phyloP scores from a whole-genome alignment of 768 basidiomycete genomes.

The Galerina marginata region DNA sequence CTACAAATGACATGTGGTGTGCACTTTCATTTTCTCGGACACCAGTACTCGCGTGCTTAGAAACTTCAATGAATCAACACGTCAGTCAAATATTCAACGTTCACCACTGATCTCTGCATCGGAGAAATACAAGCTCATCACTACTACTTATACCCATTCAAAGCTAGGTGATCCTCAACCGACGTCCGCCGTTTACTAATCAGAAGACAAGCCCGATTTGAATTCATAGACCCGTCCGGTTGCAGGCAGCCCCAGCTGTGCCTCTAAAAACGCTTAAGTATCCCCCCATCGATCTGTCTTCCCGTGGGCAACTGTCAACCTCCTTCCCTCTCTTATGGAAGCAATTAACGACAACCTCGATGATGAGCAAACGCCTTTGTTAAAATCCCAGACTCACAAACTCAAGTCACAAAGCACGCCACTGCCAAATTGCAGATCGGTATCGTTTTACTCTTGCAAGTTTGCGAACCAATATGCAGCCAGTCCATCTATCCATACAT shows the following conservation, averaged over 20 bases:
- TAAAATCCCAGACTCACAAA: slow-evolving; percentile 9
- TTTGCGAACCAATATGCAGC: slow-evolving; percentile 53
- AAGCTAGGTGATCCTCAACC: not conserved
- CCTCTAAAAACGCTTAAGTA: not conserved
- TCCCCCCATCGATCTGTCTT: not conserved
- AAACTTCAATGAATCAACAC: too few relatives aligned
- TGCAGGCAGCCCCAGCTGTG: not conserved
- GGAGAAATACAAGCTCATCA: too few relatives aligned
- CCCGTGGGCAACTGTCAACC: not conserved
- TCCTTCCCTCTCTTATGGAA: slow-evolving; percentile 9
- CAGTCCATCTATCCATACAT: slow-evolving; percentile 60
- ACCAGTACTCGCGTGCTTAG: too few relatives aligned
- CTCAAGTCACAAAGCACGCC: slow-evolving; percentile 34
- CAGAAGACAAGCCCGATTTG: slow-evolving; percentile 4
- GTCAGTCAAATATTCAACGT: too few relatives aligned
- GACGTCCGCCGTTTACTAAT: not conserved
- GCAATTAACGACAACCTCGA: slow-evolving; percentile 16
- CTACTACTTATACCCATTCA: too few relatives aligned
- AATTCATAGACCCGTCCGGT: not conserved
- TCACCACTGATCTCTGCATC: too few relatives aligned
- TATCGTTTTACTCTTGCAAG: slow-evolving; percentile 44
- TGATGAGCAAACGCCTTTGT: slow-evolving; percentile 24
- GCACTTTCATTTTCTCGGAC: too few relatives aligned
- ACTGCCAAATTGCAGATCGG: slow-evolving; percentile 48
- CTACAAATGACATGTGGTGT: too few relatives aligned